Percentiles rank a stretch among this genome's conserved stretches.
Evolutionary conservation across 2,329 filamentous ascomycete genomes (phyloP).

Genomic region (Claviceps spartinae): DNA sequence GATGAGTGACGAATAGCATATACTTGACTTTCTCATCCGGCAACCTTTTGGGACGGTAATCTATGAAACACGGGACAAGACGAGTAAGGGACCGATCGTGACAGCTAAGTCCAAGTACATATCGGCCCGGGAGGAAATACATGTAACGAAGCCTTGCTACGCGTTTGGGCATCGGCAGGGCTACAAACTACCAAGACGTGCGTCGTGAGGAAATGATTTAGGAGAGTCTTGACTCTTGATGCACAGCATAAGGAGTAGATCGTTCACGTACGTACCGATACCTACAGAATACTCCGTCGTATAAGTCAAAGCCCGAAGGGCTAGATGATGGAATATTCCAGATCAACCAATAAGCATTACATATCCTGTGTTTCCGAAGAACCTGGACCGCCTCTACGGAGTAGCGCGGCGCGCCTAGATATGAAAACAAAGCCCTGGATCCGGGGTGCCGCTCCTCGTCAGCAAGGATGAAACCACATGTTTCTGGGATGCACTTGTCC

Average conservation of each 20-base stretch:
- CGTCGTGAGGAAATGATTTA: not conserved
- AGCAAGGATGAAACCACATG: not conserved
- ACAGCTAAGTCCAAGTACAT: too few relatives aligned
- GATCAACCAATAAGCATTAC: not conserved
- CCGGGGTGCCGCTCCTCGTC: not conserved
- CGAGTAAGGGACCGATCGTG: not conserved
- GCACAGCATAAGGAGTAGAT: not conserved
- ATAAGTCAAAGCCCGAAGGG: not conserved
- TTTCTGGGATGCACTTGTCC: not conserved
- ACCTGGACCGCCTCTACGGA: not conserved
- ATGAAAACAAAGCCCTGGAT: not conserved
- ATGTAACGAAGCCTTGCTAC: not conserved
- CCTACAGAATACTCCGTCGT: too few relatives aligned
- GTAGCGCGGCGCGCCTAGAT: not conserved
- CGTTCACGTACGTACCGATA: not conserved
- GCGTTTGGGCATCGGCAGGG: not conserved
- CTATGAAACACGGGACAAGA: not conserved
- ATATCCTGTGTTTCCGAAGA: not conserved
- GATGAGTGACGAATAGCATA: not conserved
- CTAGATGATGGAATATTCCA: not conserved
- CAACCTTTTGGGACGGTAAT: not conserved
- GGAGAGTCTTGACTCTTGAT: not conserved
- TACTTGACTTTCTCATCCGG: not conserved
- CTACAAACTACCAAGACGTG: too few relatives aligned
- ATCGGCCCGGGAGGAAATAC: not conserved